Evolutionary conservation across 106 monocot species (phyloP).

Genomic region (Allium fistulosum): DNA sequence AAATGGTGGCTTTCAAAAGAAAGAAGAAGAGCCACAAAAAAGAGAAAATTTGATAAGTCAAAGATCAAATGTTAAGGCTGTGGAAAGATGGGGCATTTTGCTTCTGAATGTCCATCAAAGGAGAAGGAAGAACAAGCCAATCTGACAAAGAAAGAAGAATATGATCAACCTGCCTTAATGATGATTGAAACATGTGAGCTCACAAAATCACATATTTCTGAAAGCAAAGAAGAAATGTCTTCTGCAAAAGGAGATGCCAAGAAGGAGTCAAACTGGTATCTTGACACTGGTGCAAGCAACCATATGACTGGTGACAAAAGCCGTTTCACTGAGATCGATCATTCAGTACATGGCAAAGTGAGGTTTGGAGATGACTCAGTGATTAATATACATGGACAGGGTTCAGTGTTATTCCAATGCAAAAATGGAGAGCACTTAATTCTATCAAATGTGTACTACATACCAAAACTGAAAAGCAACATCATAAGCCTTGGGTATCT

Average conservation of each 20-base stretch:
- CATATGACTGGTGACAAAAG: neutral
- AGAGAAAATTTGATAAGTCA: neutral
- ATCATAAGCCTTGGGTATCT: conserved; percentile 7
- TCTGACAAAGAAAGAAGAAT: neutral
- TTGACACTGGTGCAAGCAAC: neutral
- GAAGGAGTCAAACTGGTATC: too few relatives aligned
- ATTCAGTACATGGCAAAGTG: neutral
- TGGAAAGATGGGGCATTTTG: neutral
- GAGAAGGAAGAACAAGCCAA: neutral
- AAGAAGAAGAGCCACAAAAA: neutral
- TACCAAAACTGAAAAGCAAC: neutral
- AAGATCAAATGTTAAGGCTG: neutral
- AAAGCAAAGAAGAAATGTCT: neutral
- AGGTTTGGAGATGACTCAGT: conserved; percentile 5
- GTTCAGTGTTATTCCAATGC: neutral
- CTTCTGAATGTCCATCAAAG: neutral
- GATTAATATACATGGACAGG: neutral
- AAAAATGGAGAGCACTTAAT: neutral
- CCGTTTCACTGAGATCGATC: neutral
- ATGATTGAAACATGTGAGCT: neutral
- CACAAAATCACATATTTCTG: neutral
- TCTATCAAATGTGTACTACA: conserved; percentile 2
- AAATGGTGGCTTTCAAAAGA: neutral
- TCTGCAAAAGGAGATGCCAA: neutral
- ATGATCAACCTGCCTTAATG: conserved; percentile 1